These are phyloP conservation scores for Artemisia annua DNA, from an alignment of 129 eudicot species.

Conservation along the genomic window DNA sequence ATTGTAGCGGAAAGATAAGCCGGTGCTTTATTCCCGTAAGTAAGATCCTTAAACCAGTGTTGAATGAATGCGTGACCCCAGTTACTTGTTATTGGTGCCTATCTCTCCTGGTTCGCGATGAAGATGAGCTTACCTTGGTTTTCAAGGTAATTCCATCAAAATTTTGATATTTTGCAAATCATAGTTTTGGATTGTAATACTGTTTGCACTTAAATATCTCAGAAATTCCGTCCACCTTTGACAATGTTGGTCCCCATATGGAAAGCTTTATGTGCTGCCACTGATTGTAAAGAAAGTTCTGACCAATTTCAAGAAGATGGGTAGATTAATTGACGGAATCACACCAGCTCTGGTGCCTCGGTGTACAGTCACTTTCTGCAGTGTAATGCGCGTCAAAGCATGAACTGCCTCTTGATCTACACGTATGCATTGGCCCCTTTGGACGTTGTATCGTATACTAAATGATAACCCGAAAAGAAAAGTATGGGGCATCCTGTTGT, in stretches of 20 bases:
- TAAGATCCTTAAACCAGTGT: conserved; percentile 80
- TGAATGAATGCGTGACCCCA: conserved; percentile 86
- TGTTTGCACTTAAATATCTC: conserved; percentile 19
- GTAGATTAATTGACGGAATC: not conserved
- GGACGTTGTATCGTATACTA: no score
- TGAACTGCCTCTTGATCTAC: no score
- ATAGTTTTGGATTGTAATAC: not conserved
- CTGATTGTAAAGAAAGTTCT: conserved; percentile 25
- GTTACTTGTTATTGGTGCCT: conserved; percentile 93
- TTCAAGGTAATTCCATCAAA: conserved; percentile 30
- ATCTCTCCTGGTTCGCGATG: conserved; percentile 61
- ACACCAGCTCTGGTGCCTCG: no score
- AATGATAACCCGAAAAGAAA: no score
- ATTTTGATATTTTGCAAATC: not conserved
- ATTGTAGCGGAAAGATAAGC: conserved; percentile 58
- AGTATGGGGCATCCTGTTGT: no score
- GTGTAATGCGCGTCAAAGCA: no score
- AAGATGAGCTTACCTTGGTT: conserved; percentile 54
- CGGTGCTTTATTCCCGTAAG: conserved; percentile 69
- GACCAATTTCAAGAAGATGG: conserved; percentile 27
- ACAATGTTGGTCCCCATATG: conserved; percentile 53
- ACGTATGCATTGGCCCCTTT: no score
- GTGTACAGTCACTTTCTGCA: no score
- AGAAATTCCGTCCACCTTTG: conserved; percentile 79
- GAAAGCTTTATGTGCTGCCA: conserved; percentile 42